Percentiles rank a stretch among this genome's conserved stretches.
phyloP scores from a whole-genome alignment of 805 yeast genomes.

The Candida ponderosae region DNA sequence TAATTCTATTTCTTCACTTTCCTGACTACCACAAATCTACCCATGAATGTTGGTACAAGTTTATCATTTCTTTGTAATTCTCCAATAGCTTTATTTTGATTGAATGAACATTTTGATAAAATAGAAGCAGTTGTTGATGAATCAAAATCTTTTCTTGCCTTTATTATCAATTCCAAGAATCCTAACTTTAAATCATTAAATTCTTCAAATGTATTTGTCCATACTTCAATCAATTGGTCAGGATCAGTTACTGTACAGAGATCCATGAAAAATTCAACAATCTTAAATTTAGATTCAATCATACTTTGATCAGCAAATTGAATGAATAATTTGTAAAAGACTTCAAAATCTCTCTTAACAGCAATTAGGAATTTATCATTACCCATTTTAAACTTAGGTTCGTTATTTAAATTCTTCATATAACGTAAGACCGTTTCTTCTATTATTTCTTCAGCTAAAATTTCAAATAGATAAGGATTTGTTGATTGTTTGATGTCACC shows the following conservation, averaged over 20 bases:
- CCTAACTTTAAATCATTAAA: conserved; percentile 76
- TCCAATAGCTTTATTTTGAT: background rate
- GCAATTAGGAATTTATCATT: conserved; percentile 38
- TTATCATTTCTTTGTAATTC: background rate
- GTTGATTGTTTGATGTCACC: conserved; percentile 50
- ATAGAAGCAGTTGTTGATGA: background rate
- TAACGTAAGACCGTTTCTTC: conserved; percentile 45
- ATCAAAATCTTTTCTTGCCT: conserved; percentile 30
- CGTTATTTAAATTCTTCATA: conserved; percentile 36
- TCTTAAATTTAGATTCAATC: conserved; percentile 42
- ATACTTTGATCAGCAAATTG: conserved; percentile 32
- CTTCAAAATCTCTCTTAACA: conserved; percentile 53
- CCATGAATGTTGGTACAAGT: conserved; percentile 1
- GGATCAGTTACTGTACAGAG: conserved; percentile 37
- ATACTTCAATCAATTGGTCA: conserved; percentile 43
- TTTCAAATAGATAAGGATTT: conserved; percentile 46
- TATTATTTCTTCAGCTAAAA: conserved; percentile 43
- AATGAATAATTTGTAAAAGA: conserved; percentile 45
- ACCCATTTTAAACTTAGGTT: conserved; percentile 33
- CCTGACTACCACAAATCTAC: conserved; percentile 1
- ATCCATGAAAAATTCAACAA: conserved; percentile 58
- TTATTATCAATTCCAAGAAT: conserved; percentile 57
- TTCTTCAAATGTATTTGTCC: conserved; percentile 52
- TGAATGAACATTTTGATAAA: background rate
- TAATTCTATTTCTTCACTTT: background rate